phyloP scores from a whole-genome alignment of 805 yeast genomes.

The Candida taoyuanica region DNA sequence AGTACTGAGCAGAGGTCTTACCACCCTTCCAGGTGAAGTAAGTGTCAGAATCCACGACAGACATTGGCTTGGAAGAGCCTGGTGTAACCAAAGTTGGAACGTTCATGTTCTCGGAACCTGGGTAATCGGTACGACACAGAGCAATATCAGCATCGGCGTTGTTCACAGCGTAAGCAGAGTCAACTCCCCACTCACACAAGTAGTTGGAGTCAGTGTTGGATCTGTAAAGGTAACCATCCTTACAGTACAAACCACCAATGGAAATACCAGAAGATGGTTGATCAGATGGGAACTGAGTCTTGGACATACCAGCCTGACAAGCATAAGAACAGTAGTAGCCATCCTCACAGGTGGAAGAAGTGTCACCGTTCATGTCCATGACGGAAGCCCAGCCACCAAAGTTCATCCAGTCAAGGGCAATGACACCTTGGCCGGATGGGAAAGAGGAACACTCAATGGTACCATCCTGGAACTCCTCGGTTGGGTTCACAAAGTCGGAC shows the following conservation, averaged over 20 bases:
- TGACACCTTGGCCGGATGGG: constrained; percentile 82
- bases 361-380: constrained; percentile 48
- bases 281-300: constrained; percentile 91
- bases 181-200: constrained; percentile 86
- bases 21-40: constrained; percentile 83
- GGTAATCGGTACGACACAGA: constrained; percentile 97
- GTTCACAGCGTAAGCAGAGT: constrained; percentile 65
- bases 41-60: constrained; percentile 72
- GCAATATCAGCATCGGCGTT: constrained; percentile 68
- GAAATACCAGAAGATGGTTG: constrained; percentile 91
- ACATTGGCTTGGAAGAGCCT: constrained; percentile 59
- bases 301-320: constrained; percentile 98
- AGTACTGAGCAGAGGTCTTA: constrained; percentile 91
- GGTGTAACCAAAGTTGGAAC: constrained; percentile 80
- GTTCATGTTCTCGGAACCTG: constrained; percentile 98
- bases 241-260: constrained; percentile 89
- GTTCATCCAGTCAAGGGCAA: constrained; percentile 58
- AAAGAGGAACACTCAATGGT: constrained; percentile 60
- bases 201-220: constrained; percentile 60
- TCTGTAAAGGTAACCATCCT: constrained; percentile 78
- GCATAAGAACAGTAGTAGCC: constrained; percentile 97
- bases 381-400: constrained; percentile 52
- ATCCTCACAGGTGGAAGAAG: constrained; percentile 72
- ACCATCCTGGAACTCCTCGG: constrained; percentile 62
- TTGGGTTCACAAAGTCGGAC: constrained; percentile 42